A percentile compares a stretch with the other conserved stretches of the same genome.
Conservation (phyloP, 495 filamentous ascomycete genomes). For the Podospora bellae-mahoneyi region DNA sequence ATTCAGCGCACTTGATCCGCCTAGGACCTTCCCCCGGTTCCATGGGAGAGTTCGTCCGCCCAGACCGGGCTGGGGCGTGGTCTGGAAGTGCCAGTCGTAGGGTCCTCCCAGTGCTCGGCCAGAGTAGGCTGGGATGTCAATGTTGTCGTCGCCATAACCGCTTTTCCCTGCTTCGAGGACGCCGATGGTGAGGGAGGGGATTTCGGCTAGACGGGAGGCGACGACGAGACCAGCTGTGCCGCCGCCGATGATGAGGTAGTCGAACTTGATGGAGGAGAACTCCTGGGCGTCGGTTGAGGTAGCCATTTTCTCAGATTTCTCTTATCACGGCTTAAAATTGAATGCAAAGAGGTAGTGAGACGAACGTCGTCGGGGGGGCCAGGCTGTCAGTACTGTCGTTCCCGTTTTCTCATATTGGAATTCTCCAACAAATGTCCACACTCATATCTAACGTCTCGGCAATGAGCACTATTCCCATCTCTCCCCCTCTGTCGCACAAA, state of each 20-base stretch:
- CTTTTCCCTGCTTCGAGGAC: slow-evolving; percentile 54
- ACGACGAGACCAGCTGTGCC: slow-evolving; percentile 55
- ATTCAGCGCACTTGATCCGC: slow-evolving; percentile 42
- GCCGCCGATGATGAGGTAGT: slow-evolving; percentile 64
- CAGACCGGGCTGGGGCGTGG: slow-evolving; percentile 44
- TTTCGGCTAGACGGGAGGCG: slow-evolving; percentile 52
- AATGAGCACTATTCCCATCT: not conserved
- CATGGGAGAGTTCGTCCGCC: slow-evolving; percentile 36
- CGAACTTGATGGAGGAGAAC: slow-evolving; percentile 59
- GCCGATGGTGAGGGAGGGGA: slow-evolving; percentile 42
- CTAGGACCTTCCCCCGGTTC: slow-evolving; percentile 50
- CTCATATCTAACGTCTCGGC: not conserved
- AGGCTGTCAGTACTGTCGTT: not conserved
- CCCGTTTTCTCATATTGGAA: not conserved
- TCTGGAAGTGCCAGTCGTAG: slow-evolving; percentile 54
- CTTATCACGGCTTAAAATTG: not conserved
- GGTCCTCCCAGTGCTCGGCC: slow-evolving; percentile 41
- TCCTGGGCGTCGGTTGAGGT: slow-evolving; percentile 1
- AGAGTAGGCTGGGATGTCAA: slow-evolving; percentile 42
- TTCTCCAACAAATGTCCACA: not conserved
- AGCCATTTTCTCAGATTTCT: not conserved
- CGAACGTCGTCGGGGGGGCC: not conserved
- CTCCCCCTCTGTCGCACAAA: not conserved
- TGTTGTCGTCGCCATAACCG: slow-evolving; percentile 40
- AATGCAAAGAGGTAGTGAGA: not conserved